A percentile compares a stretch with the other conserved stretches of the same genome.
Evolutionary conservation across 1,284 basidiomycete genomes (phyloP).

Genomic region (Cryptococcus sp.): DNA sequence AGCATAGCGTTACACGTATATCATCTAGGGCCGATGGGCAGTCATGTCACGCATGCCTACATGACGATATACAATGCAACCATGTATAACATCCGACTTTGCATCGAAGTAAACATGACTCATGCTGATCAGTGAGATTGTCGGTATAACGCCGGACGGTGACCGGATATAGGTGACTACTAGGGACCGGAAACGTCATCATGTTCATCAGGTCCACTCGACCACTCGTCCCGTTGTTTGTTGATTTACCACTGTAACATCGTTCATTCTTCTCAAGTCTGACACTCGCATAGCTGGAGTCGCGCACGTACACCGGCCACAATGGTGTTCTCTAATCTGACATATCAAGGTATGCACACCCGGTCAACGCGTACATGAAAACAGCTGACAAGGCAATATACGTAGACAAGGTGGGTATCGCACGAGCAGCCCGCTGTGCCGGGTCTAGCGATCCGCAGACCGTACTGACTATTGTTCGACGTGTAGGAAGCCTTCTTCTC

Average conservation of each 20-base stretch:
- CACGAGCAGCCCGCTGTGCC: not conserved
- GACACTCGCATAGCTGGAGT: no score
- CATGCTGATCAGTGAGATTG: no score
- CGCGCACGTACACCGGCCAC: not conserved
- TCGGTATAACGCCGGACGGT: no score
- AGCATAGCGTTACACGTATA: no score
- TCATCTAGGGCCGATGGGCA: no score
- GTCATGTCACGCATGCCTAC: no score
- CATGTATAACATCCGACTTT: no score
- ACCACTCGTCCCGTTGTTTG: not conserved
- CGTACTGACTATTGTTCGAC: not conserved
- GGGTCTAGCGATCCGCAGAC: not conserved
- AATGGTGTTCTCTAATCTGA: conserved; percentile 35
- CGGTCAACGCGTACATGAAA: not conserved
- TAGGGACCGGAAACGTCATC: not conserved
- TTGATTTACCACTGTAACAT: no score
- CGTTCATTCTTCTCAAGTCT: no score
- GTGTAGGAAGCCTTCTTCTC: conserved; percentile 47
- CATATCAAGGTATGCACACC: conserved; percentile 28
- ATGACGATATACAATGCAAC: no score
- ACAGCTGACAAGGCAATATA: not conserved
- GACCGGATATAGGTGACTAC: not conserved
- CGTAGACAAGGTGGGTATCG: conserved; percentile 22
- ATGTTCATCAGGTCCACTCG: not conserved
- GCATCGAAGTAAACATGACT: no score